Evolutionary conservation across 2,329 filamentous ascomycete species (phyloP), one percentile per base, ranked within the genome.

Genomic region (Penicillium sp.): DNA sequence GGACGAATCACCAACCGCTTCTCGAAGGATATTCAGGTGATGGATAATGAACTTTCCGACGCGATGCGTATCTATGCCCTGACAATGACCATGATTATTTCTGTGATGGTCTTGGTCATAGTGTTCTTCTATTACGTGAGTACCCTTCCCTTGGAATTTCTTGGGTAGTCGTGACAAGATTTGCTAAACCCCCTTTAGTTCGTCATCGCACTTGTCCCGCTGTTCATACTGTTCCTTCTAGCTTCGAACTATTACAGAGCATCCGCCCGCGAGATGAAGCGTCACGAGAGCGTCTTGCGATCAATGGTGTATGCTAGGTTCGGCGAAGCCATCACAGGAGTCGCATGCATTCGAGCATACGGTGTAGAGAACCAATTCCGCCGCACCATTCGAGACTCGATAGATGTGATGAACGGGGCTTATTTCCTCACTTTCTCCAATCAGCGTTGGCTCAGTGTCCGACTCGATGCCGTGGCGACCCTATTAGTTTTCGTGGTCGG

Each of bases 361-460:
- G 89, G 88, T 0, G 73, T 96, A 3, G 79, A 88, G 65, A 73
- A 83, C 17, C 82, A 83, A 38, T 97, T 97, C 64, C 78, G 84
- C 9, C 64, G 66, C 2, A 82, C 85, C 32, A 77, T 97, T 40
- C 79, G 84, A 43, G 72, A 77, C 1, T 76, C 87, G 0, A 86
- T 97, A 54, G 88, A 98, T 65, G 79, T 88, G 56, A 96, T 97
- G 90, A 84, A 97, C 66, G 81, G 84, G 22, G 91, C 91, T 0
- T 97, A 97, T 69, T 98, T 88, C 67, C 77, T 97, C 32, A 97
- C 91, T 0, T 97, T 94, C 65, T 87, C 88, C 4, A 97, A 96
- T 64, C 91, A 97, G 72, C 81, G 93, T 34, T 98, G 91, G 91
- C 77, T 97, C 15, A 88, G 87, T 8, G 74, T 90, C 2, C 83